Evolutionary conservation across 345 rosid genomes (phyloP), one percentile per base, ranked within the genome.

Genomic region (Sonneratia caseolaris): DNA sequence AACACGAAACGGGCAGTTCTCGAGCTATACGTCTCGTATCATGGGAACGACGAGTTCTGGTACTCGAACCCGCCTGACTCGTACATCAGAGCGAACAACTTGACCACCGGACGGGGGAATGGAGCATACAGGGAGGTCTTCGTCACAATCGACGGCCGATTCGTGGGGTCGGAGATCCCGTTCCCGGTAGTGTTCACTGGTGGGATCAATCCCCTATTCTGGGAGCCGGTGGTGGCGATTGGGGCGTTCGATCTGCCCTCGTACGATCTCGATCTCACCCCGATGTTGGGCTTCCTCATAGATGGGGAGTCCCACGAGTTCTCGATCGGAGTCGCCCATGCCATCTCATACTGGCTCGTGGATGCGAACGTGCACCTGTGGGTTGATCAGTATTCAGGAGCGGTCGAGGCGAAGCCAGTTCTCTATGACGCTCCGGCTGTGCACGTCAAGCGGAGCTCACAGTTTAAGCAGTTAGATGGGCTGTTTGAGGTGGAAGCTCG

Each of bases 21-120:
- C 68, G 98, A 94, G 64, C 22, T 94, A 43, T 88, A 85, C 19
- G 88, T 83, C 16, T 94, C 97, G 7, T 91, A 81, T 62, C 98
- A 94, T 32, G 98, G 93, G 6, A 70, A 88, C 55, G 97, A 94
- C 48, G 98, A 94, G 86, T 91, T 91, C 51, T 91, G 98, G 98
- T 94, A 91, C 75, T 88, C 95, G 14, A 91, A 94, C 61, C 98
- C 95, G 19, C 89, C 98, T 5, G 47, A 84, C 73, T 78, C 91
- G 14, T 94, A 91, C 72, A 81, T 91, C 36, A 69, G 32, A 70
- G 75, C 71, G 57, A 94, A 94, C 75, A 85, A 88, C 66, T 57
- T 91, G 71, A 87, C 81, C 0, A 87, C 81, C 0, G 72, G 69
- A 27, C 87, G 92, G 0, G 95, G 95, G 16, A 87, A 90, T 49